Evolutionary conservation across 345 rosid genomes (phyloP), one percentile per base, ranked within the genome.

Genomic region (Capsella bursapastoris): DNA sequence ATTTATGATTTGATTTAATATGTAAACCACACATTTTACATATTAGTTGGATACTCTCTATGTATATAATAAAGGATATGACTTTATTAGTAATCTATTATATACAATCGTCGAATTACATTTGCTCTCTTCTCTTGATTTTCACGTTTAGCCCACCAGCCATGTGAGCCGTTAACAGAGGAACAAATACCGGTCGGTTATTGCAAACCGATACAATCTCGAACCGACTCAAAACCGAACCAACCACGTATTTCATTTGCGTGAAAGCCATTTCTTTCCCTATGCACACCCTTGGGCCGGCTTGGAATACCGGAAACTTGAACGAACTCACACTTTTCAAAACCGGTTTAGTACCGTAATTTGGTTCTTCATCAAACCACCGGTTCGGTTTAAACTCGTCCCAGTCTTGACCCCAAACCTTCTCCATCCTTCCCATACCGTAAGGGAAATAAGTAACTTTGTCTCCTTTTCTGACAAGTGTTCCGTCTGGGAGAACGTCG

Each of bases 361-460:
- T 71, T 27, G 57, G 75, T 47, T 66, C 84, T 59, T 53, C 57
- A 8, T 66, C 73, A 16, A 78, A 78, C 78, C 82, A 88, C 11
- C 94, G 82, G 64, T 82, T 80, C 13, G 96, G 94, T 80, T 83
- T 84, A 49, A 92, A 92, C 68, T 90, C 85, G 4, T 74, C 59
- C 76, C 86, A 77, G 45, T 92, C 86, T 52, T 81, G 32, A 2
- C 97, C 96, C 97, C 93, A 91, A 28, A 92, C 66, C 2, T 37
- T 76, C 72, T 84, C 83, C 93, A 89, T 88, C 71, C 96, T 86
- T 41, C 91, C 97, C 96, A 91, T 88, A 6, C 92, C 88, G 25
- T 89, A 85, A 1, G 90, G 83, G 18, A 83, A 82, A 31, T 86
- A 88, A 22, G 94, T 78, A 1, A 89, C 86, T 41, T 86, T 84